Evolutionary conservation across 768 basidiomycete species (phyloP), one percentile per base, ranked within the genome.

Genomic region (Mycena filopes): DNA sequence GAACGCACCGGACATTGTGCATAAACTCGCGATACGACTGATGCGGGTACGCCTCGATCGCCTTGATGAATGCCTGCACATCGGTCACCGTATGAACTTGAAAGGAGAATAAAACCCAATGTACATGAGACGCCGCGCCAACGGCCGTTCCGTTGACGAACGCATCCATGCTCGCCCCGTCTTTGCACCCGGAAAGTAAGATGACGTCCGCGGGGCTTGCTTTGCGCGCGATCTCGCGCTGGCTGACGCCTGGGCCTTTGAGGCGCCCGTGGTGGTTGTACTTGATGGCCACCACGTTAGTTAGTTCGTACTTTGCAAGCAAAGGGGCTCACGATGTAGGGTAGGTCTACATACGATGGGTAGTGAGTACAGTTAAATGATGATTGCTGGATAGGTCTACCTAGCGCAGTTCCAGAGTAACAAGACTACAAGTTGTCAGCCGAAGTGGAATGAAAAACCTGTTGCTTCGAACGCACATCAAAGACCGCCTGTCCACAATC

Each of bases 61-160:
- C 76, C 4, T 74, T 78, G 49, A 90, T 81, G 70, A 92, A 89
- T 0, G 90, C 91, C 90, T 93, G 70, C 10, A 40, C 18, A 53
- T n/a, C n/a, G n/a, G n/a, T n/a, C n/a, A n/a, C n/a, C n/a, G n/a
- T n/a, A n/a, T n/a, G n/a, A n/a, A n/a, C n/a, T n/a, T n/a, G n/a
- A n/a, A n/a, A n/a, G n/a, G n/a, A n/a, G n/a, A n/a, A n/a, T n/a
- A n/a, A n/a, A n/a, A n/a, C n/a, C n/a, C n/a, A 9, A 78, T 90
- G 51, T 72, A 92, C 91, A 76, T 90, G 83, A 75, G 90, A 92
- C 89, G 93, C 93, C 4, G 92, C 92, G 3, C 92, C 92, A 9
- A 90, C 88, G 0, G 91, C 89, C 5, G 85, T 79, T 23, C 89
- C 89, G 25, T 81, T 82, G 28, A 84, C 79, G 54, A 86, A 85